Base-by-base conservation (phyloP, 768 basidiomycete species). In the Podaxis sp. region DNA sequence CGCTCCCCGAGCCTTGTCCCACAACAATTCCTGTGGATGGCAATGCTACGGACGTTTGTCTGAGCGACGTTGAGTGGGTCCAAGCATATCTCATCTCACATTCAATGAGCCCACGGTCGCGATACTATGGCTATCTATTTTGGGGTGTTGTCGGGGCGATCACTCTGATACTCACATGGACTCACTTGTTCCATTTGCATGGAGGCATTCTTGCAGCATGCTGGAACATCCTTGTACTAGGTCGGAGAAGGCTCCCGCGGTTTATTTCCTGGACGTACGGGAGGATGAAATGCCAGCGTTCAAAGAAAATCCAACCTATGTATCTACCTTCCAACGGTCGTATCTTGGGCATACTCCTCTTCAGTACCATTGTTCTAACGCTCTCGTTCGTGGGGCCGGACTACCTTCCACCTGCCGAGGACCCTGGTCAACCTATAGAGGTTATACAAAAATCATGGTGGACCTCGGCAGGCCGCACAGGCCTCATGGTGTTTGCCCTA, bases 401-500 rank as follows among this genome's bases (percentile, higher is more conserved):
- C 72, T 90, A 92, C 70, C 78, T 92, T 63, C 76, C 79, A 0
- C 87, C 87, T 78, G 75, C 79, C 61, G 70, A 81, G 39, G 64
- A 67, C 52, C 51, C 64, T 53, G 39, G 63, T 59, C 72, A 36
- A 65, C 61, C 74, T 78, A 40, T 82, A 87, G 3, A 79, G 82
- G 65, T 83, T 17, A 88, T 93, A 62, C 66, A 69, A 52, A 90
- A 90, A 71, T 80, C 85, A 0, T 84, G 84, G 74, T 93, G 92
- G 92, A 86, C 88, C 0, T 79, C 84, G 38, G 52, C 53, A 5
- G 1, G 87, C 84, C n/a, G 82, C 80, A 17, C 84, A 19, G 91
- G 92, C 0, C 76, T 88, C 12, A 86, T 92, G 42, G 84, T 89
- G 1, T 92, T 91, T 68, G 84, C 88, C 1, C 79, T 92, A 30